Base-by-base conservation (phyloP, 352 stramenopile genomes). In the Globisporangium alternatum region DNA sequence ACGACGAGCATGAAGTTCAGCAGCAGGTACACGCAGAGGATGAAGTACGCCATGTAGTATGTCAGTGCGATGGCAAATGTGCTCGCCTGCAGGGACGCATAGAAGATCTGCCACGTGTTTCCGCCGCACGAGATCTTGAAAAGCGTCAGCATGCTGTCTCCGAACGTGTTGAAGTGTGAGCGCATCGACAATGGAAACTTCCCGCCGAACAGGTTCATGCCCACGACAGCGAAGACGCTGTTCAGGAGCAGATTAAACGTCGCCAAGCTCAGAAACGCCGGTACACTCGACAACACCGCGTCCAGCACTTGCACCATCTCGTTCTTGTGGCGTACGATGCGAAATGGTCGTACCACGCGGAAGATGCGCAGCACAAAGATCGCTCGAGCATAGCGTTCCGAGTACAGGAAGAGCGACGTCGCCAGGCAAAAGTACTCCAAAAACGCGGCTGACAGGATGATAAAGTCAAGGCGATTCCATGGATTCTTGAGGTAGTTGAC, bases 1-100 rank as follows among this genome's bases (percentile, higher is more conserved):
- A 95, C 83, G 4, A 96, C 86, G 21, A 95, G 72, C 77, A 96
- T 91, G 59, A 95, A 90, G 69, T 95, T 95, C 1, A 95, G 71
- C 17, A 89, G 76, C 1, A 95, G 51, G 33, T 85, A 89, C 22
- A 83, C 76, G 28, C 75, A 83, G 4, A 93, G 65, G 0, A 95
- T 84, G 13, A 89, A 82, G 62, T 89, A 96, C 0, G 66, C 68
- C 45, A 94, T 68, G 66, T 94, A 95, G 55, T 86, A 95, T 25
- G 84, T 39, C 31, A 89, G 65, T 12, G 81, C 80, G 9, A 88
- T 67, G 13, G 69, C 75, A 10, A 89, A 80, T 0, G 81, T 88
- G 41, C 67, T 80, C 0, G 80, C 79, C 12, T 84, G 72, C 30
- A 93, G 74, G 1, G 83, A 90, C 9, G 80, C 81, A 48, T 89